These are phyloP conservation scores for Cymbopogon flexuosus DNA, from an alignment of 202 grass and related monocot species.

Conservation along the genomic window DNA sequence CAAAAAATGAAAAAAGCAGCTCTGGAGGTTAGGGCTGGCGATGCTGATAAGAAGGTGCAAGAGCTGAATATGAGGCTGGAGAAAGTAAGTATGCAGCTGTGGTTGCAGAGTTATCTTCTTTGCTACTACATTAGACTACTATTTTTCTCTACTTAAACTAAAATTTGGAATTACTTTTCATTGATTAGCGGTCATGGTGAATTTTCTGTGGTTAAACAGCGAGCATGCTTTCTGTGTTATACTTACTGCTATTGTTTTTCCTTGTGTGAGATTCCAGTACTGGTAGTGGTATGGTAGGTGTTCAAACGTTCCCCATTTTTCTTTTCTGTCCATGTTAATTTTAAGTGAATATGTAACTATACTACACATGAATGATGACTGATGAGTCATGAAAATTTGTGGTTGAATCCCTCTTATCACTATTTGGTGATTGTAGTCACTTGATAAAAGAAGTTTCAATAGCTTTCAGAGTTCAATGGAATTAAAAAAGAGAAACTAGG, in stretches of 20 bases:
- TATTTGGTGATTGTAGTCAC: not conserved
- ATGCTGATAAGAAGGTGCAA: constrained; percentile 57
- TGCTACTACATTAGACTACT: not conserved
- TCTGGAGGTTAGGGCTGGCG: constrained; percentile 44
- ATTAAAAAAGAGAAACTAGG: not conserved
- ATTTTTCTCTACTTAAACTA: not conserved
- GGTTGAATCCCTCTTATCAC: not conserved
- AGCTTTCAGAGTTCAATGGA: not conserved
- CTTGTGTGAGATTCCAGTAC: not conserved
- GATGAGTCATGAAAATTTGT: not conserved
- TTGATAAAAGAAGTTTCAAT: not conserved
- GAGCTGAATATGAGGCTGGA: constrained; percentile 64
- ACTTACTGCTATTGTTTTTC: not conserved
- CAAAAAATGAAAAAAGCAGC: constrained; percentile 48
- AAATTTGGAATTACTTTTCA: not conserved
- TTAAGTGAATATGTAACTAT: not conserved
- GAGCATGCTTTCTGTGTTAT: not conserved
- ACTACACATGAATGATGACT: not conserved
- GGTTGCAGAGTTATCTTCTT: not conserved
- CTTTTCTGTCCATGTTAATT: not conserved
- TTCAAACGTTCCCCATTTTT: not conserved
- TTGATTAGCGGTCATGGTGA: constrained; percentile 11
- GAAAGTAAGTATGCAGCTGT: constrained; percentile 46
- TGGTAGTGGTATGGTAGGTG: not conserved
- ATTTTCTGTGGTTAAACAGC: constrained; percentile 20